Conservation (phyloP, 75 land plant genomes). For the Chamaecyparis obtusa region DNA sequence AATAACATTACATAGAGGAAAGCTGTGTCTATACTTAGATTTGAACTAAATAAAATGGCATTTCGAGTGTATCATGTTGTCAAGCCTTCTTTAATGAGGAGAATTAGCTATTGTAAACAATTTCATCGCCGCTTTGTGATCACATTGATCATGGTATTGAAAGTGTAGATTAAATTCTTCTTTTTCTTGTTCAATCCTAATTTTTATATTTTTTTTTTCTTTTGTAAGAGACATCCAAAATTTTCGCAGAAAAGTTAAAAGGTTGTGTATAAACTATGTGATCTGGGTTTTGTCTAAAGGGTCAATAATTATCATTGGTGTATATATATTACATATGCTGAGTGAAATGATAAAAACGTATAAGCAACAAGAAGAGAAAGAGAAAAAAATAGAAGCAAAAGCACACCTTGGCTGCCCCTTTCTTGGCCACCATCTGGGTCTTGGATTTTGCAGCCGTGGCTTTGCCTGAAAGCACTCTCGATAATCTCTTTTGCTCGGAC, state of each 20-base stretch:
- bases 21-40: background rate
- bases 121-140: too few species aligned
- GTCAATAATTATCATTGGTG: background rate
- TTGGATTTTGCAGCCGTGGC: slow-evolving; percentile 18
- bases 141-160: too few species aligned
- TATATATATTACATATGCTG: background rate
- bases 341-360: background rate
- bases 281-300: background rate
- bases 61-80: background rate
- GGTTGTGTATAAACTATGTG: background rate
- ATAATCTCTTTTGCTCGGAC: slow-evolving; percentile 13
- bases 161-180: too few species aligned
- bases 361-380: background rate
- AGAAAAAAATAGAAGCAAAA: background rate
- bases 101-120: slow-evolving; percentile 6
- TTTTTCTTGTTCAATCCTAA: too few species aligned
- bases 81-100: background rate
- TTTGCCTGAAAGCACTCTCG: slow-evolving; percentile 19
- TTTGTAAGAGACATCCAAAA: background rate
- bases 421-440: slow-evolving; percentile 19
- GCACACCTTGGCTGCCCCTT: slow-evolving; percentile 25
- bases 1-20: background rate
- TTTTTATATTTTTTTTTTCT: too few species aligned
- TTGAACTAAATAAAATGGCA: background rate
- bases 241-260: background rate